Base-by-base conservation (phyloP, 2,329 filamentous ascomycete genomes). In the Sclerotinia glacialis region DNA sequence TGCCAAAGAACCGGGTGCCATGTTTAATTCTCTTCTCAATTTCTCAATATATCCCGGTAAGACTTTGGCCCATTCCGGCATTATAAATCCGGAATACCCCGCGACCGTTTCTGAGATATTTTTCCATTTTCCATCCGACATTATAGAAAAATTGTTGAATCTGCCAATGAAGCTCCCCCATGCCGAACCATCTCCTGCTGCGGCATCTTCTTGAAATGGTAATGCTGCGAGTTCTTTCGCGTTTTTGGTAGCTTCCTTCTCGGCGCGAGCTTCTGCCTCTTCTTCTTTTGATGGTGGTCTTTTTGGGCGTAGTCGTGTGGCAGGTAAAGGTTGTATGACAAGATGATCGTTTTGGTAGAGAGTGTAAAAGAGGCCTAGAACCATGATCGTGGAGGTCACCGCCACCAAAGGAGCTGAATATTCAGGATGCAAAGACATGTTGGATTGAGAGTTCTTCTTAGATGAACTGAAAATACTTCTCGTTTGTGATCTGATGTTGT, bases 1-100 rank as follows among this genome's bases (percentile, higher is more conserved):
- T 16, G 94, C 92, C 52, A 99, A 80, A 0, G 93, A 96, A 1
- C 93, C 94, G 0, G 92, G 91, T 0, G 89, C 86, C 86, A 95
- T 89, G 44, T 92, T 95, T 21, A 97, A 82, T 78, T 98, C 94
- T 28, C 86, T 86, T 76, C 97, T 93, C 44, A 98, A 83, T 77
- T 97, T 97, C 68, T 86, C 84, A 65, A 96, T 80, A 65, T 91
- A 92, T 3, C 82, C 88, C 0, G 93, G 93, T 23, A 97, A 80
- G 52, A 86, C 76, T 70, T 87, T 89, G 44, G 90, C 87, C 94
- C 94, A 98, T 52, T 90, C 87, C 0, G 94, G 94, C 3, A 96
- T 78, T 44, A 98, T 87, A 70, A 86, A 83, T 74, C 86, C 88
- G 47, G 89, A 87, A 49, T 60, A 60, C 7, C 58, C 58, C 7